These are phyloP conservation scores for Pseudotsuga menziesii DNA, from an alignment of 75 land plant species.

Conservation along the genomic window DNA sequence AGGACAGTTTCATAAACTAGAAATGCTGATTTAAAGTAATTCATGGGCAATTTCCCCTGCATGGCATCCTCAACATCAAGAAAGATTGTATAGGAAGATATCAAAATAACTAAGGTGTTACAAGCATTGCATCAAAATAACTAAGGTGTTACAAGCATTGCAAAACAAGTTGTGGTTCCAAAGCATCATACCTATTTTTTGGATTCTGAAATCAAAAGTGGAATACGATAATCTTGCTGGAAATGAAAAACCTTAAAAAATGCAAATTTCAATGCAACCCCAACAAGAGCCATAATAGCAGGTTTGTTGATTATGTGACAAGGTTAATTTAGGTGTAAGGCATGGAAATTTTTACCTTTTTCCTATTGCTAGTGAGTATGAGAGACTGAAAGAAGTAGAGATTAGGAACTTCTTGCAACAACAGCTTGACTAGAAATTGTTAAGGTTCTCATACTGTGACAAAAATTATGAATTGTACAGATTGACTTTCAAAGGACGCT, in stretches of 20 bases:
- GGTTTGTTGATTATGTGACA: not conserved
- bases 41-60: constrained; percentile 70
- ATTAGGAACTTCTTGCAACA: not conserved
- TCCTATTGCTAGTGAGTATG: not conserved
- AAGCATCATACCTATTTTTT: not conserved
- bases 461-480: not conserved
- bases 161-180: not conserved
- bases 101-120: not conserved
- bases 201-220: not conserved
- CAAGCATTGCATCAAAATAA: not conserved
- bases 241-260: not conserved
- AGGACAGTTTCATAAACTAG: constrained; percentile 58
- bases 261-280: no score
- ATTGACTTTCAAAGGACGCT: not conserved
- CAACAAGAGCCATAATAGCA: not conserved
- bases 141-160: not conserved
- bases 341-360: not conserved
- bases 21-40: constrained; percentile 74
- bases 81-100: not conserved
- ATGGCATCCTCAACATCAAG: constrained; percentile 8
- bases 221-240: not conserved
- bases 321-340: not conserved
- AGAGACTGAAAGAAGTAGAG: not conserved
- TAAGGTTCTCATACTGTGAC: not conserved
- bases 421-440: not conserved